phyloP scores from a whole-genome alignment of 1,284 basidiomycete genomes.

The Cutaneotrichosporon sp. region DNA sequence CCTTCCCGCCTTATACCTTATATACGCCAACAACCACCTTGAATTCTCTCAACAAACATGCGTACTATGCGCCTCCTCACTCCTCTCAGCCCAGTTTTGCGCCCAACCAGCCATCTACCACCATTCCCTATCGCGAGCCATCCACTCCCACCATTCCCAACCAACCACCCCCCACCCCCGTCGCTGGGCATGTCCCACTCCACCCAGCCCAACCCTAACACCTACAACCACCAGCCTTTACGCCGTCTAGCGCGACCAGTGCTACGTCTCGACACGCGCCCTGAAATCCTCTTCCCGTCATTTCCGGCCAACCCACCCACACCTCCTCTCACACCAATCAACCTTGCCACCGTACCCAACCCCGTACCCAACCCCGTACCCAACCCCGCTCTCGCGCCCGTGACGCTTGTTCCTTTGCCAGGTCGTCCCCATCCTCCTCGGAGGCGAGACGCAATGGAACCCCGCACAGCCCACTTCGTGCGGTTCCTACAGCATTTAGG shows the following conservation, averaged over 20 bases:
- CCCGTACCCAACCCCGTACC: background rate
- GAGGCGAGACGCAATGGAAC: background rate
- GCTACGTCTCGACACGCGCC: background rate
- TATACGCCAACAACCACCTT: background rate
- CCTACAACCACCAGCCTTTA: no score
- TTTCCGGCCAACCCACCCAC: background rate
- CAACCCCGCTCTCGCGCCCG: background rate
- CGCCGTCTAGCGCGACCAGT: background rate
- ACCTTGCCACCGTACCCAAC: background rate
- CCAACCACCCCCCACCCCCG: background rate
- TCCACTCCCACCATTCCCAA: background rate
- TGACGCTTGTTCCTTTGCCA: no score
- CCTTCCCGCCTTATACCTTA: background rate
- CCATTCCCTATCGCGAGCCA: no score
- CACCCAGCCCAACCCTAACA: no score
- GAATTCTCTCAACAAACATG: background rate
- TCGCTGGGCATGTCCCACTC: background rate
- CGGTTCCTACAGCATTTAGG: background rate
- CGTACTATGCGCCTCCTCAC: background rate
- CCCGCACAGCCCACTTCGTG: background rate
- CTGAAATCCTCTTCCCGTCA: background rate
- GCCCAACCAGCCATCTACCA: background rate
- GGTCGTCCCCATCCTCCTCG: background rate
- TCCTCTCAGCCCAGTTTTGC: background rate
- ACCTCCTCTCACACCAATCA: background rate